Percentiles rank a stretch among this genome's conserved stretches.
phyloP scores from a whole-genome alignment of 2,329 filamentous ascomycete species.

The Fusarium sambucinum region DNA sequence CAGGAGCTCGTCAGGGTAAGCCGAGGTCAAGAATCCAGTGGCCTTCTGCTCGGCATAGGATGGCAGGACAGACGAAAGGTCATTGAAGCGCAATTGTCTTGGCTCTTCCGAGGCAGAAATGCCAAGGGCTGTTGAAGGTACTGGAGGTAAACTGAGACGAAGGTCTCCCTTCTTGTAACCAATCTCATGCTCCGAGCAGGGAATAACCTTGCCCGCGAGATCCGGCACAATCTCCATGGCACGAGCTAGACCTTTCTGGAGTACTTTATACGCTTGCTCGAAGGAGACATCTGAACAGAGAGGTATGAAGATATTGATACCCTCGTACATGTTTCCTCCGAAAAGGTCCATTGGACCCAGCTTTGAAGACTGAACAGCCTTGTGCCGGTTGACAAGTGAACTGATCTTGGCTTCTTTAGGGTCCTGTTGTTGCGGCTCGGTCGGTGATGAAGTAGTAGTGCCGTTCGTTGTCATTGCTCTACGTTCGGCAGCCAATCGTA shows the following conservation, averaged over 20 bases:
- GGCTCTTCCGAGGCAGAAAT: neutral
- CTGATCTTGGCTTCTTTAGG: neutral
- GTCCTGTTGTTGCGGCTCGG: neutral
- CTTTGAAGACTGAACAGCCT: neutral
- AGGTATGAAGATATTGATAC: neutral
- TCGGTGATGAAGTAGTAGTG: neutral
- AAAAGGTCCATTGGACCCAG: neutral
- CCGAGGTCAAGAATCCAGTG: neutral
- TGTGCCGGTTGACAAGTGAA: neutral
- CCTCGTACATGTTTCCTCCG: neutral
- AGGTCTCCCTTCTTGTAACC: conserved; percentile 2
- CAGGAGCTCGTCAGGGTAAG: neutral
- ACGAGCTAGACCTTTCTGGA: neutral
- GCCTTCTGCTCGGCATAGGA: neutral
- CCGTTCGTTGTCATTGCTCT: neutral
- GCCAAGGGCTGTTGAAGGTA: neutral
- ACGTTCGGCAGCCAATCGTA: neutral
- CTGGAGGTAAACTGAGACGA: neutral
- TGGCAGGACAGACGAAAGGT: neutral
- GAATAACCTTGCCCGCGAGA: conserved; percentile 1
- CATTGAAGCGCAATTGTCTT: neutral
- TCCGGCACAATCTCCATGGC: neutral
- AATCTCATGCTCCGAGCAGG: conserved; percentile 1
- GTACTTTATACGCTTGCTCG: neutral
- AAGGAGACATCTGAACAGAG: neutral